Conservation (phyloP, 306 rosid genomes). For the Parietaria judaica region DNA sequence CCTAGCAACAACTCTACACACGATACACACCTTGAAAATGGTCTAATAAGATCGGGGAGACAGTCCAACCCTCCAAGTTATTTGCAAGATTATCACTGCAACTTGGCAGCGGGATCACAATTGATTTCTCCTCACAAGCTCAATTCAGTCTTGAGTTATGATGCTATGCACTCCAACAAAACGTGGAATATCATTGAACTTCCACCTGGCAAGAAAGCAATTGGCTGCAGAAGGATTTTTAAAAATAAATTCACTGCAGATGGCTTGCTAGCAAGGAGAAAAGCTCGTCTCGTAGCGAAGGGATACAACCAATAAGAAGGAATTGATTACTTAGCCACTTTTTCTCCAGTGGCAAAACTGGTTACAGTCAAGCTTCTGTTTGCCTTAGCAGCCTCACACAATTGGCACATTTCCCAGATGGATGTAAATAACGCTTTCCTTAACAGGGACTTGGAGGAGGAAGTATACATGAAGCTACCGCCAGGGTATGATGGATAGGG, state of each 20-base stretch:
- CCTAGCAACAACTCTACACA: too few relatives aligned
- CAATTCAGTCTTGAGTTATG: background rate
- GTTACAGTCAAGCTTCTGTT: too few relatives aligned
- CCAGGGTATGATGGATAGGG: background rate
- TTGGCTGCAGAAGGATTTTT: background rate
- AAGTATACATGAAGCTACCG: background rate
- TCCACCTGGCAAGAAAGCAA: background rate
- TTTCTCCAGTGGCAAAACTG: too few relatives aligned
- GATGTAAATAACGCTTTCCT: too few relatives aligned
- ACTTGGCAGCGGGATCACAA: background rate
- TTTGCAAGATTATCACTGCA: background rate
- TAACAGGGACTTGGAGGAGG: background rate
- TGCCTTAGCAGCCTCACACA: too few relatives aligned
- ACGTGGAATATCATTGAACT: background rate
- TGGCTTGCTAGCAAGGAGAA: background rate
- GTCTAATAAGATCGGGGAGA: too few relatives aligned
- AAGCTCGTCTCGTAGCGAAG: too few relatives aligned
- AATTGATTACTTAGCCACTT: too few relatives aligned
- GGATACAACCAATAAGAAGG: too few relatives aligned
- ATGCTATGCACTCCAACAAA: background rate
- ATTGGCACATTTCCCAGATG: too few relatives aligned
- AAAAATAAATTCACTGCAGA: background rate
- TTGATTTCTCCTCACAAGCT: background rate
- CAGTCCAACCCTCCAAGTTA: background rate
- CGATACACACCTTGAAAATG: too few relatives aligned